Evolutionary conservation across 2,329 filamentous ascomycete genomes (phyloP), one percentile per base, ranked within the genome.

Genomic region (Stagonosporopsis rhizophila): DNA sequence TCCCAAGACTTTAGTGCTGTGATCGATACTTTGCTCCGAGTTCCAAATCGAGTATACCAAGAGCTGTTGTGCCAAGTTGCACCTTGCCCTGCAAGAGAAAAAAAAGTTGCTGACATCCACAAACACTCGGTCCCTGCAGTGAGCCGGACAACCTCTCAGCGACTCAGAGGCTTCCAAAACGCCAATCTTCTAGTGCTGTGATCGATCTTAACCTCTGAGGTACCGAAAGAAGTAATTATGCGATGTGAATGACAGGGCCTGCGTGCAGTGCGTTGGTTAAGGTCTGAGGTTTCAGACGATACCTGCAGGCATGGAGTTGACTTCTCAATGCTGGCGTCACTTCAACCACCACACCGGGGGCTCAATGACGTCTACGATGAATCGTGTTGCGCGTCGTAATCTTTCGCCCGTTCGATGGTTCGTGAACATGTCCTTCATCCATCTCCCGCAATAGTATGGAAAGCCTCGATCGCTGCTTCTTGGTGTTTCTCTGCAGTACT

Each of bases 1-100:
- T 60, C 47, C 67, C 66, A 71, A 70, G 66, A 65, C 65, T 59
- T 52, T 69, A 71, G 68, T 63, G 67, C 68, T 54, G 58, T 30
- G 35, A 65, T 70, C 65, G 44, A 71, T 60, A 28, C 35, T 46
- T 59, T 28, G 23, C 11, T 19, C 23, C 54, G 46, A 37, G 44
- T 66, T 48, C 66, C 60, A 44, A 22, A 62, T 61, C 38, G 40
- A 66, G 67, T 59, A 66, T 61, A 60, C 58, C 42, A 63, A 61
- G 56, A 52, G 34, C 42, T 42, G 28, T 47, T 44, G 41, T 40
- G 41, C 32, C 35, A 37, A 48, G 20, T 46, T 15, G 45, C 37
- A 48, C 44, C 49, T 45, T 40, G 30, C 20, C 28, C 17, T 52
- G 41, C 41, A 37, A 38, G 37, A 27, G 35, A 28, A 39, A 44